Percentiles rank a stretch among this genome's conserved stretches.
Conservation (phyloP, 306 rosid species). For the Dicorynia guianensis region DNA sequence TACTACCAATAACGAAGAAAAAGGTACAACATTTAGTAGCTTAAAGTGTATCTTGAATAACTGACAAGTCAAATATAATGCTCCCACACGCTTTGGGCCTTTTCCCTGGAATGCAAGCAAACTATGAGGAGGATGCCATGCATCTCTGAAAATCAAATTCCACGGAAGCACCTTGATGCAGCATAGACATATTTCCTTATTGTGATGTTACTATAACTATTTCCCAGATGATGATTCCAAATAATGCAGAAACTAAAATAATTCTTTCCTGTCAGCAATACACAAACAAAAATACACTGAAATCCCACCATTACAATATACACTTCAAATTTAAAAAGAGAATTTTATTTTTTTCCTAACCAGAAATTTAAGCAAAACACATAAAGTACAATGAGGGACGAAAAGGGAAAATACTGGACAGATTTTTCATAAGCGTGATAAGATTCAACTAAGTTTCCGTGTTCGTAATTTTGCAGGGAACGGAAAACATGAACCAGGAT, state of each 20-base stretch:
- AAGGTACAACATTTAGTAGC: slow-evolving; percentile 52
- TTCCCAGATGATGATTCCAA: not conserved
- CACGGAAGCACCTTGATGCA: not conserved
- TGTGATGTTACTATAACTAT: not conserved
- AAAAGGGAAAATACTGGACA: slow-evolving; percentile 56
- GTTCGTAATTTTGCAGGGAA: slow-evolving; percentile 67
- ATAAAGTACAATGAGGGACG: not conserved
- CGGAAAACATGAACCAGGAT: slow-evolving; percentile 75
- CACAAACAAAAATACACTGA: slow-evolving; percentile 68
- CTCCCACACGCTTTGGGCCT: slow-evolving; percentile 97
- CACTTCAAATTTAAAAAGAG: not conserved
- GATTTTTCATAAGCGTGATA: slow-evolving; percentile 84
- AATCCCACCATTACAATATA: slow-evolving; percentile 30
- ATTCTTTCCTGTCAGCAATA: not conserved
- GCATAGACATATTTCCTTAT: slow-evolving; percentile 30
- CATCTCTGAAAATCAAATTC: slow-evolving; percentile 28
- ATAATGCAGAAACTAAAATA: not conserved
- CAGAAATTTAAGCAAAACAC: not conserved
- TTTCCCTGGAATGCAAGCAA: slow-evolving; percentile 68
- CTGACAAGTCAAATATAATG: slow-evolving; percentile 91
- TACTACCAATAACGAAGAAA: slow-evolving; percentile 20
- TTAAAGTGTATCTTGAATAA: slow-evolving; percentile 93
- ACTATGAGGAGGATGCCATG: slow-evolving; percentile 34
- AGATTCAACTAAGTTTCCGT: slow-evolving; percentile 65
- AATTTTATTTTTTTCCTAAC: not conserved